These are phyloP conservation scores for Umbelopsis isabellina DNA, from an alignment of 192 early-diverging fungal genomes.

Conservation along the genomic window DNA sequence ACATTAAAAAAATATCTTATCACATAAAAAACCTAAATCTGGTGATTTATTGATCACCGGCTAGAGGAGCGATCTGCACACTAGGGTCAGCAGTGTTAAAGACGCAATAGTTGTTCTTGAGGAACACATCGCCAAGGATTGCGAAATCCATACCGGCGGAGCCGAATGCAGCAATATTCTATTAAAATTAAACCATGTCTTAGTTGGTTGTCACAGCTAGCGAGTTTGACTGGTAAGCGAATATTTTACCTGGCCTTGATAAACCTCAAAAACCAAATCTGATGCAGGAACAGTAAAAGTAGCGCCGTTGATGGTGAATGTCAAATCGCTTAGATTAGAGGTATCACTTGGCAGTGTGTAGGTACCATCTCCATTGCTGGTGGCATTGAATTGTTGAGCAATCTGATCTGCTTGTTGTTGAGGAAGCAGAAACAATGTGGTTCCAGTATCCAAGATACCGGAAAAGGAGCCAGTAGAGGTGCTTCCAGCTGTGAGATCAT, in stretches of 20 bases:
- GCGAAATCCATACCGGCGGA: constrained; percentile 36
- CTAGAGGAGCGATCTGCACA: constrained; percentile 40
- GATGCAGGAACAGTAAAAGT: constrained; percentile 35
- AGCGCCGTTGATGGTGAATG: constrained; percentile 42
- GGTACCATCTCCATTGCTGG: constrained; percentile 29
- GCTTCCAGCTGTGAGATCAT: constrained; percentile 3
- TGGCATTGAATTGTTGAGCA: constrained; percentile 22
- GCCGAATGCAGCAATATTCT: constrained; percentile 45
- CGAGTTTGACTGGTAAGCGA: not conserved
- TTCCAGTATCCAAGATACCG: constrained; percentile 68
- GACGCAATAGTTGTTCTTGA: constrained; percentile 54
- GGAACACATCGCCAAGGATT: constrained; percentile 53
- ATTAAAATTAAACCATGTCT: constrained; percentile 13
- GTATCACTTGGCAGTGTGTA: constrained; percentile 30
- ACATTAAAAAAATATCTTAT: too few relatives aligned
- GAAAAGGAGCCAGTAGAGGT: constrained; percentile 20
- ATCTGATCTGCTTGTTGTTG: constrained; percentile 19
- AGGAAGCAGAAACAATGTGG: constrained; percentile 62
- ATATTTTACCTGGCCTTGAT: not conserved
- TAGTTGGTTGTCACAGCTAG: not conserved
- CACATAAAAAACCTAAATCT: not conserved
- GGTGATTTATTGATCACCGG: not conserved
- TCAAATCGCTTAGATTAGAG: constrained; percentile 26
- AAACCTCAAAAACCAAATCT: constrained; percentile 38
- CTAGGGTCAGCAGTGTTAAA: constrained; percentile 38